Conservation (phyloP, 495 filamentous ascomycete species). For the Pyrenula massariospora region DNA sequence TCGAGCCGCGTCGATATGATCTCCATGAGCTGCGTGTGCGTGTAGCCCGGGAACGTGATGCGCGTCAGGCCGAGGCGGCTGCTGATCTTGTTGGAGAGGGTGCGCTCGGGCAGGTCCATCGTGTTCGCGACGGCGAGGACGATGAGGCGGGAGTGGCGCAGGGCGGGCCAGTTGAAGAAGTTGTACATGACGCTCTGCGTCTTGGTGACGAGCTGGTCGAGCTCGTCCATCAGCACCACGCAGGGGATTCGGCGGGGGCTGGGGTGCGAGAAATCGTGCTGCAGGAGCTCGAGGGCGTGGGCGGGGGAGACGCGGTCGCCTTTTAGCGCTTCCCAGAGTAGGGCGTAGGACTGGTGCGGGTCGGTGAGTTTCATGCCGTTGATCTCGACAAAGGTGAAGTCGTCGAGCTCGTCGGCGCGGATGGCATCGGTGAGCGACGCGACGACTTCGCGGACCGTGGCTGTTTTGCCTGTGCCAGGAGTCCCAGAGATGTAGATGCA, state of each 20-base stretch:
- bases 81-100: conserved; percentile 94
- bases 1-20: conserved; percentile 86
- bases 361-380: conserved; percentile 99
- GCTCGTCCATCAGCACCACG: conserved; percentile 97
- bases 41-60: conserved; percentile 96
- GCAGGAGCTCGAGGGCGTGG: conserved; percentile 82
- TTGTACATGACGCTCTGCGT: conserved; percentile 99
- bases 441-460: conserved; percentile 92
- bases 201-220: conserved; percentile 94
- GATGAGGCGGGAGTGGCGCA: conserved; percentile 82
- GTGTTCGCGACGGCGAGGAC: conserved; percentile 97
- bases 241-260: conserved; percentile 83
- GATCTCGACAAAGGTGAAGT: conserved; percentile 99
- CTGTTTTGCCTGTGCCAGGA: conserved; percentile 97
- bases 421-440: conserved; percentile 79
- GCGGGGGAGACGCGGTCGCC: conserved; percentile 85
- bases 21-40: conserved; percentile 93
- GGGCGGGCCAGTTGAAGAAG: conserved; percentile 99
- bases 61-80: conserved; percentile 78
- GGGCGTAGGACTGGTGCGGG: conserved; percentile 88
- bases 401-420: conserved; percentile 81
- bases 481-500: conserved; percentile 99
- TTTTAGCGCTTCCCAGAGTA: conserved; percentile 93
- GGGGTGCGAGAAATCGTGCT: conserved; percentile 83
- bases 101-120: conserved; percentile 97